These are phyloP conservation scores for Cryptococcus hybrid DNA, from an alignment of 1,284 basidiomycete species.

Conservation along the genomic window DNA sequence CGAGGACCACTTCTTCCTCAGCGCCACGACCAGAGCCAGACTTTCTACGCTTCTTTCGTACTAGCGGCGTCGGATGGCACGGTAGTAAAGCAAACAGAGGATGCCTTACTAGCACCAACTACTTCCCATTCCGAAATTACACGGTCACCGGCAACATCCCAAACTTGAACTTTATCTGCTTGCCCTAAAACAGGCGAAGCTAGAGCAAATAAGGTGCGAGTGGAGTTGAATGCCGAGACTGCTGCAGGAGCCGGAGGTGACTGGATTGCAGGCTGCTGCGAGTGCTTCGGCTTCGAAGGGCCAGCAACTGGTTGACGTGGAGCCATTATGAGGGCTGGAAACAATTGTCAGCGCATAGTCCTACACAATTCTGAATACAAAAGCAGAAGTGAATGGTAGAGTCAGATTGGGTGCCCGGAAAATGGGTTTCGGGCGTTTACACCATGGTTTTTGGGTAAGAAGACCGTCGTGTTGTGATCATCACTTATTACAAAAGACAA, in stretches of 20 bases:
- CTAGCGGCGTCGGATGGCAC: constrained; percentile 19
- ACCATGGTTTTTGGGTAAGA: constrained; percentile 37
- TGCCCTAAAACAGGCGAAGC: constrained; percentile 45
- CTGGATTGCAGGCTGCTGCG: constrained; percentile 25
- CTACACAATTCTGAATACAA: background rate
- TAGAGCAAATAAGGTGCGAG: constrained; percentile 42
- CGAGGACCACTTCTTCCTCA: constrained; percentile 38
- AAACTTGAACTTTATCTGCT: constrained; percentile 47
- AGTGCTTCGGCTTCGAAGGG: constrained; percentile 38
- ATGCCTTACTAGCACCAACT: constrained; percentile 41
- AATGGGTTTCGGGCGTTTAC: constrained; percentile 47
- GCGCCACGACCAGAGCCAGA: constrained; percentile 19
- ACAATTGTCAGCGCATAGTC: constrained; percentile 1
- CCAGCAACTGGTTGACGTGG: constrained; percentile 43
- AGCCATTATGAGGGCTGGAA: constrained; percentile 22
- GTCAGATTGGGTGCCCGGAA: constrained; percentile 44
- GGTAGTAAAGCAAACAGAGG: constrained; percentile 35
- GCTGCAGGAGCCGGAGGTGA: constrained; percentile 43
- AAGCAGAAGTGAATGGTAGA: constrained; percentile 7
- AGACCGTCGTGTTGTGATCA: constrained; percentile 51
- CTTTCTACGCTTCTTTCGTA: constrained; percentile 32
- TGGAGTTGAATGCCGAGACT: constrained; percentile 45
- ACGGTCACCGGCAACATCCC: constrained; percentile 43
- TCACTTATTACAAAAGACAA: constrained; percentile 32
- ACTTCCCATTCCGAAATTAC: constrained; percentile 49